Base-by-base conservation (phyloP, 306 rosid species). In the Cucumis hystrix region DNA sequence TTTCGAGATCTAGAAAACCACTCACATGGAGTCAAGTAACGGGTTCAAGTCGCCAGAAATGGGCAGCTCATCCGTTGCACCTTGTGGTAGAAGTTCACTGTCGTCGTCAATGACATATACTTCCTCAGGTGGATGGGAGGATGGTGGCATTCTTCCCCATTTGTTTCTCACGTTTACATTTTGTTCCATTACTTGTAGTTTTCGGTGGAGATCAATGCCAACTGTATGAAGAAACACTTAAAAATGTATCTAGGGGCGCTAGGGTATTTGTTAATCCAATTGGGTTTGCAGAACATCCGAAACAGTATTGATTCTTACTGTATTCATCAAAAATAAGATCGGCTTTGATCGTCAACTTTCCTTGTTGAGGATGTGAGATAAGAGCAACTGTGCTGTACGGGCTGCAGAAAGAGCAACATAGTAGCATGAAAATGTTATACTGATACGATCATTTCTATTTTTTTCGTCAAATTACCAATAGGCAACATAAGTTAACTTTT, bases 321-420 rank as follows among this genome's bases (percentile, higher is more conserved):
- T 92, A 90, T 80, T 95, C 96, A 80, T 90, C 98, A 84, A 85
- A 89, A 75, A 95, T 77, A 76, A 95, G 88, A 86, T 90, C 89
- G 57, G 93, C 96, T 78, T 88, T 88, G 74, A 95, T 84, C 76
- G 93, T 90, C 80, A 86, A 88, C 85, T 87, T 90, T 83, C 96
- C 96, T 77, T 82, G 85, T 59, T 83, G 93, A 60, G 82, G 82
- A 49, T 81, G 81, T 78, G 97, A 82, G 79, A 92, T 83, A 69
- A 87, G 75, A 85, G 90, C 67, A 80, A 91, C 83, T 40, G 90
- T 80, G 68, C 84, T 85, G 76, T 95, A 95, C 12, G 98, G 98
- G 88, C 98, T 95, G 92, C 86, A 86, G 66, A 77, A 52, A 77
- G 85, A 78, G 78, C 7, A 77, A 67, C 6, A 39, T 39, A 39